These are phyloP conservation scores for Chlamydomonas reinhardtii DNA, from an alignment of 163 green algal genomes.

Conservation along the genomic window DNA sequence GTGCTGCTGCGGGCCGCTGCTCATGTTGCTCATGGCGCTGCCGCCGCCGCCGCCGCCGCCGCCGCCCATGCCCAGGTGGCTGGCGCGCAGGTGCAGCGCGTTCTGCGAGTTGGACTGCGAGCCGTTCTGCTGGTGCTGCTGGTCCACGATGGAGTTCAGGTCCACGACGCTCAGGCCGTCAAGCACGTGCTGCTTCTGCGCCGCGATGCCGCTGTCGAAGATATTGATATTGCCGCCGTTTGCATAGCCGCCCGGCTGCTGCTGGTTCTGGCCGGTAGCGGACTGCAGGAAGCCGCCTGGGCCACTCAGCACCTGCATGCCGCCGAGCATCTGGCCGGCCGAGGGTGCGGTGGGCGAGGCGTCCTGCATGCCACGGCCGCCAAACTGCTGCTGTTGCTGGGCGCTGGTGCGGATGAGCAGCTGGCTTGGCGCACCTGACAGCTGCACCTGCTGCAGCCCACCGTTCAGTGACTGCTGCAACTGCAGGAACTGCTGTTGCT, in stretches of 20 bases:
- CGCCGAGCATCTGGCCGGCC: too few species aligned
- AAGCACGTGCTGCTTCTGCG: not conserved
- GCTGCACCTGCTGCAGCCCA: not conserved
- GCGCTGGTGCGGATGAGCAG: too few species aligned
- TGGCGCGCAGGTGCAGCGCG: not conserved
- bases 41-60: not conserved
- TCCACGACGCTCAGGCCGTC: constrained; percentile 33
- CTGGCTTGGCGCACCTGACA: not conserved
- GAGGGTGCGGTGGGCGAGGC: too few species aligned
- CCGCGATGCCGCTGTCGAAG: not conserved
- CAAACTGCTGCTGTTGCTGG: too few species aligned
- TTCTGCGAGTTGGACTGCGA: not conserved
- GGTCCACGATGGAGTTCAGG: not conserved
- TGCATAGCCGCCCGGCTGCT: not conserved
- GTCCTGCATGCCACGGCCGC: too few species aligned
- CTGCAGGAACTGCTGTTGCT: not conserved
- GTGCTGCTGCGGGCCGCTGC: not conserved
- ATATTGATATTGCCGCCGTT: too few species aligned
- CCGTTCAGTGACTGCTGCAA: not conserved
- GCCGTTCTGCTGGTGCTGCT: not conserved
- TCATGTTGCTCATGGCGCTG: not conserved
- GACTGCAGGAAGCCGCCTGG: not conserved
- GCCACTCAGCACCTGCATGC: not conserved
- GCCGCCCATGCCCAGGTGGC: too few species aligned
- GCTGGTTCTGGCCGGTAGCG: not conserved